Base-by-base conservation (phyloP, 306 rosid species). In the Vicia faba region DNA sequence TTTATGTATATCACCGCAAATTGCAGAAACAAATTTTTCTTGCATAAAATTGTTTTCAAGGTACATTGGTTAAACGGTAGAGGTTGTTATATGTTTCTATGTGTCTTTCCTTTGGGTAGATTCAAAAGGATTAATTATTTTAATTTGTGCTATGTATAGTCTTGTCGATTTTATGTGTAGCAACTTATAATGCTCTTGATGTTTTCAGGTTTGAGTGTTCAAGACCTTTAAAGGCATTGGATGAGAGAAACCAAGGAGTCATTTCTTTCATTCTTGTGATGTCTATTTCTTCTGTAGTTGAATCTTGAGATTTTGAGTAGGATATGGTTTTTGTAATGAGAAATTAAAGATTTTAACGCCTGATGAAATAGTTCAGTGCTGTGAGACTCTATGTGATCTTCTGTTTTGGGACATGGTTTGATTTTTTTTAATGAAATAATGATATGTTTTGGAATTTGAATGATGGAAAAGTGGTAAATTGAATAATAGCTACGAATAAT, bases 201-300 rank as follows among this genome's bases (percentile, higher is more conserved):
- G 11, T 61, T 60, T 74, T 80, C 75, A 91, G 96, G 96, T 78
- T 81, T 91, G 93, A 84, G 81, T 61, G 97, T 91, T 39, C 97
- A 86, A 77, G 97, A 91, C 70, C 89, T 83, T 63, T 88, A 81
- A 73, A 85, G 73, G 46, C 25, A 26, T 18, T 16, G 69, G 11
- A 8, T 14, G 70, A 40, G 66, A 31, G 63, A 13, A 36, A 6
- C 1, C 46, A 49, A 56, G 58, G 54, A 57, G 29, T 59, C 8
- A 1, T 46, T 69, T 79, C 9, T 13, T 68, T 73, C 26, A 7
- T 28, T 77, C 48, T 38, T 19, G 4, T n/a, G 13, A 60, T 69
- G 50, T 68, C 56, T 73, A 71, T 78, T 67, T 23, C 20, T 59
- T 59, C 6, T 48, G 14, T 56, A 74, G 50, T 48, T 64, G 20